phyloP scores from a whole-genome alignment of 2,329 filamentous ascomycete genomes.

The Hypoxylon rubiginosum region DNA sequence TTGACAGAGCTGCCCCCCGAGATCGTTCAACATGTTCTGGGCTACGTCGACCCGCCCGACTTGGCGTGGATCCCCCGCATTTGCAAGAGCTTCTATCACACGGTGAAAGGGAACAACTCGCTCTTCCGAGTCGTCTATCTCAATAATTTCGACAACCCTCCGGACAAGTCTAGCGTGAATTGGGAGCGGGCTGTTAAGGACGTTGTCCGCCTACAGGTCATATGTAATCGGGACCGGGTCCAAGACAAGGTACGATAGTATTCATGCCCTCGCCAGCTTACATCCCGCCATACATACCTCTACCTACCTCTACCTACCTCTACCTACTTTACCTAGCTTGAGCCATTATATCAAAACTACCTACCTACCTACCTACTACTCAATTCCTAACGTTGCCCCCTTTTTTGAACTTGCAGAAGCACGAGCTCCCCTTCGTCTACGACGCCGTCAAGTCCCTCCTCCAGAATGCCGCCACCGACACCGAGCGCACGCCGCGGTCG shows the following conservation, averaged over 20 bases:
- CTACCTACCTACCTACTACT: too few species aligned
- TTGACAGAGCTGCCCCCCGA: constrained; percentile 69
- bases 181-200: constrained; percentile 62
- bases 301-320: constrained; percentile 12
- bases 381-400: constrained; percentile 14
- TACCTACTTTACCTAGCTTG: neutral
- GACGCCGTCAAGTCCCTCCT: constrained; percentile 61
- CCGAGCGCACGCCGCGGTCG: constrained; percentile 50
- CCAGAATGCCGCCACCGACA: constrained; percentile 57
- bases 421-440: constrained; percentile 64
- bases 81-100: constrained; percentile 66
- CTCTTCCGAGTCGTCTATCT: constrained; percentile 75
- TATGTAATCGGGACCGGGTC: constrained; percentile 55
- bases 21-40: constrained; percentile 73
- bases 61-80: constrained; percentile 65
- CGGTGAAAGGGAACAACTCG: constrained; percentile 68
- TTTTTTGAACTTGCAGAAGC: constrained; percentile 51
- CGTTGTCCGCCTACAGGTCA: constrained; percentile 58
- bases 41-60: constrained; percentile 68
- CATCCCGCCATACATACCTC: neutral
- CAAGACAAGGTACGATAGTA: constrained; percentile 57
- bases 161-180: constrained; percentile 53
- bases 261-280: neutral
- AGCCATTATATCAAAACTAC: neutral
- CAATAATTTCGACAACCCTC: constrained; percentile 62